Conservation (phyloP, 2,329 filamentous ascomycete species). For the Fusarium illudens region DNA sequence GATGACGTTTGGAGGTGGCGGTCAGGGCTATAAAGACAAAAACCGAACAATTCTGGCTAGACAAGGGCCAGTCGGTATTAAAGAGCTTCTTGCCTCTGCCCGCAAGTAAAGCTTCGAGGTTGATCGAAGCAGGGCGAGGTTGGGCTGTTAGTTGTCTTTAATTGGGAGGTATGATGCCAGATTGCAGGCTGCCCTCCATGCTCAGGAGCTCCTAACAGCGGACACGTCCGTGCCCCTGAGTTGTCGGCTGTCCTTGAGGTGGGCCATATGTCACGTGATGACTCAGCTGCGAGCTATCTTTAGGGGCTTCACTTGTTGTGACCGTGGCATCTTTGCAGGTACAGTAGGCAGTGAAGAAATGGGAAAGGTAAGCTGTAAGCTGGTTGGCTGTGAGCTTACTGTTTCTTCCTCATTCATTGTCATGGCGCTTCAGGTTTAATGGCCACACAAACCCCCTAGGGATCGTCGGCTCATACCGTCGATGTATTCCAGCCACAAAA, state of each 20-base stretch:
- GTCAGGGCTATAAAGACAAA: slow-evolving; percentile 24
- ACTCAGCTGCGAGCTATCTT: slow-evolving; percentile 2
- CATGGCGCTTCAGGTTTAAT: background rate
- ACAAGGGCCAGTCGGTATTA: slow-evolving; percentile 29
- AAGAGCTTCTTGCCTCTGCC: slow-evolving; percentile 43
- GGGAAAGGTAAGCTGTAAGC: background rate
- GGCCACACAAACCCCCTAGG: background rate
- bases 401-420: background rate
- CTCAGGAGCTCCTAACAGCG: slow-evolving; percentile 44
- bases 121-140: slow-evolving; percentile 38
- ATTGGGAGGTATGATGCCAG: slow-evolving; percentile 54
- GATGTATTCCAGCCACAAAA: background rate
- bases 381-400: background rate
- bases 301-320: background rate
- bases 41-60: slow-evolving; percentile 32
- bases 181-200: slow-evolving; percentile 51
- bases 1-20: slow-evolving; percentile 29
- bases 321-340: background rate
- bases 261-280: slow-evolving; percentile 43
- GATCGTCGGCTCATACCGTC: background rate
- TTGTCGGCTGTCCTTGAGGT: slow-evolving; percentile 27
- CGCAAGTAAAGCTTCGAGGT: slow-evolving; percentile 41
- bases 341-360: background rate
- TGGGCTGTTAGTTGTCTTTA: slow-evolving; percentile 38
- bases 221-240: slow-evolving; percentile 42